Base-by-base conservation (phyloP, 1,139 yeast genomes). In the Pichia sp. region DNA sequence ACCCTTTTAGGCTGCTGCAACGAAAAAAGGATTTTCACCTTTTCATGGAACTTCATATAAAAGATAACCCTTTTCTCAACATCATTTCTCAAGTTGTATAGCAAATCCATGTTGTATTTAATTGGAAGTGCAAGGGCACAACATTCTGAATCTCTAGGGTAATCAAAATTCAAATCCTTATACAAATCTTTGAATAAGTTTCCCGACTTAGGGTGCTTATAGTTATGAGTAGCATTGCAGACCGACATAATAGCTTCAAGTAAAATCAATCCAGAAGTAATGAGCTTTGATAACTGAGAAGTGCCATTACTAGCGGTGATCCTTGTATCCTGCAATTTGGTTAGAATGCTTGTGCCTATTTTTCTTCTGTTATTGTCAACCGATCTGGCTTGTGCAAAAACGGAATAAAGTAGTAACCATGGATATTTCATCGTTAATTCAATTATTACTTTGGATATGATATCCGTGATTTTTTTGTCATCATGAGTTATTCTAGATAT, bases 1-100 rank as follows among this genome's bases (percentile, higher is more conserved):
- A 95, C 75, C 60, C 88, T 87, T 61, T 90, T 81, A 0, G 99
- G 99, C 72, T 81, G 84, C 68, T 92, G 98, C 68, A 93, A 75
- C 0, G 98, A 92, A 41, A 83, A 75, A 72, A 90, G 82, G 7
- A 93, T 79, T 53, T 79, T 81, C 36, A 88, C 89, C 46, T 72
- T 68, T 62, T 85, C 83, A 56, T 87, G 82, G 70, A 88, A 77
- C 49, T 78, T 74, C 56, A 73, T 71, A 63, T 78, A 83, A 1
- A 87, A 81, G 4, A 84, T 74, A 1, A 78, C 75, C 13, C 44
- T 49, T 43, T 52, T 51, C 16, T 61, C 64, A 16, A 62, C 65
- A 4, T 51, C 49, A 55, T 52, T 23, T 58, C 30, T 81, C 73
- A 26, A 0, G 78, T 64, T 48, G 34, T 89, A 73, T 13, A 75